Base-by-base conservation (phyloP, 345 rosid genomes). In the Hibiscus mutabilis region DNA sequence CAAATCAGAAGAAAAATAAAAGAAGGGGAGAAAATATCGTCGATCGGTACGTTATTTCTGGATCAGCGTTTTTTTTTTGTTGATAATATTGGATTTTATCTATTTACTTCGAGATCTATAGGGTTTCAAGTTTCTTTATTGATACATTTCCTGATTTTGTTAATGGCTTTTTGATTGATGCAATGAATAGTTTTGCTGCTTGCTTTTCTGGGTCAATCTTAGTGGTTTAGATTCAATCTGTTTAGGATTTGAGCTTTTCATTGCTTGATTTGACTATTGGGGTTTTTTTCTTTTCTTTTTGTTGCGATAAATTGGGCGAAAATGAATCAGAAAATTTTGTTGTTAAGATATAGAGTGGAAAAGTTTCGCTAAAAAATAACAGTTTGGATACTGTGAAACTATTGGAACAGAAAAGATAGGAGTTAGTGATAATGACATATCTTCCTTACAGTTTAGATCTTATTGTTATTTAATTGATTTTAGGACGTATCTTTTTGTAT, bases 101-200 rank as follows among this genome's bases (percentile, higher is more conserved):
- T 76, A 11, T 25, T 7, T 47, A 29, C 35, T 53, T 57, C 16
- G 67, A 76, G 80, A 79, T 83, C 76, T 75, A 56, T 52, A 60
- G 33, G 29, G 59, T 52, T 77, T 67, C 67, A 35, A 31, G 35
- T 51, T 47, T 52, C 14, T 61, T 37, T 19, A 21, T 51, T 2
- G 18, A 3, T 56, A 16, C 42, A 24, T 19, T 46, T 73, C 15
- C 18, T 3, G 44, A 22, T 47, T 60, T 49, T 16, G 67, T 52
- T 76, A 33, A 5, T 21, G 46, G 12, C 5, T 55, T 42, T 21
- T 25, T 2, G 22, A 31, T 55, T 75, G 19, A 15, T 66, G 40
- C 37, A 47, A 4, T 47, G 40, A 66, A 4, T 66, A 22, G 4
- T 40, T 44, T 25, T 66, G 15, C 49, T 15, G 42, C 22, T 47